Evolutionary conservation across 495 filamentous ascomycete genomes (phyloP).

Genomic region (Copromyces sp.): DNA sequence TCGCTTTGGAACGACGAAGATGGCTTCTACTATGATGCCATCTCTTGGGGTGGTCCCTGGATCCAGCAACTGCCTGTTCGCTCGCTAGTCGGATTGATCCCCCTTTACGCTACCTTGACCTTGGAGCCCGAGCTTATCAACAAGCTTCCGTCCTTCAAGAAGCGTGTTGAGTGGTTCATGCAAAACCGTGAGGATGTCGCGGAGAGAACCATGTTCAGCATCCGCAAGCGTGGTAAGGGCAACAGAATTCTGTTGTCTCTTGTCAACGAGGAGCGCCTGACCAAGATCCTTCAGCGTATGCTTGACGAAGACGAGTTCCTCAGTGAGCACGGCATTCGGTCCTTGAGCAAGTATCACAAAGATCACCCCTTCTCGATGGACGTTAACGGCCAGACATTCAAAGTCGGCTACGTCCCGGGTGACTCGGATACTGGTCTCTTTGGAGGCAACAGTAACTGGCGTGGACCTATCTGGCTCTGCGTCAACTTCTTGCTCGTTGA

Average conservation of each 20-base stretch:
- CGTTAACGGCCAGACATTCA: conserved; percentile 83
- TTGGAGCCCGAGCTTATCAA: conserved; percentile 90
- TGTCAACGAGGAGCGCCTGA: conserved; percentile 78
- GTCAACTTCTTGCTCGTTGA: conserved; percentile 95
- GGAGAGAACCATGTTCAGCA: conserved; percentile 85
- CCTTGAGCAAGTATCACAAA: conserved; percentile 86
- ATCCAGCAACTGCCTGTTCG: conserved; percentile 84
- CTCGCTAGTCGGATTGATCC: conserved; percentile 87
- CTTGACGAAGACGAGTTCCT: conserved; percentile 91
- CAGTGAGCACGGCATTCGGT: conserved; percentile 80
- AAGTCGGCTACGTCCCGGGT: conserved; percentile 81
- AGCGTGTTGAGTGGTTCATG: conserved; percentile 84
- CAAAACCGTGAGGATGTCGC: conserved; percentile 75
- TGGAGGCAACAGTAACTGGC: conserved; percentile 96
- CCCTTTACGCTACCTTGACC: conserved; percentile 82
- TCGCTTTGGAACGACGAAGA: conserved; percentile 94
- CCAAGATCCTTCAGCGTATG: conserved; percentile 82
- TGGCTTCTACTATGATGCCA: conserved; percentile 97
- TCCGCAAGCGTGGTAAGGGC: conserved; percentile 78
- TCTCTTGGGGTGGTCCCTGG: conserved; percentile 88
- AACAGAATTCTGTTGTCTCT: conserved; percentile 76
- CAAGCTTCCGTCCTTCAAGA: conserved; percentile 88
- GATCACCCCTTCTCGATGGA: conserved; percentile 90
- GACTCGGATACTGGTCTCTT: conserved; percentile 92
- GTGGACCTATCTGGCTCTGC: conserved; percentile 86